Evolutionary conservation across 2,329 filamentous ascomycete species (phyloP), one percentile per base, ranked within the genome.

Genomic region (Monosporascus sp.): DNA sequence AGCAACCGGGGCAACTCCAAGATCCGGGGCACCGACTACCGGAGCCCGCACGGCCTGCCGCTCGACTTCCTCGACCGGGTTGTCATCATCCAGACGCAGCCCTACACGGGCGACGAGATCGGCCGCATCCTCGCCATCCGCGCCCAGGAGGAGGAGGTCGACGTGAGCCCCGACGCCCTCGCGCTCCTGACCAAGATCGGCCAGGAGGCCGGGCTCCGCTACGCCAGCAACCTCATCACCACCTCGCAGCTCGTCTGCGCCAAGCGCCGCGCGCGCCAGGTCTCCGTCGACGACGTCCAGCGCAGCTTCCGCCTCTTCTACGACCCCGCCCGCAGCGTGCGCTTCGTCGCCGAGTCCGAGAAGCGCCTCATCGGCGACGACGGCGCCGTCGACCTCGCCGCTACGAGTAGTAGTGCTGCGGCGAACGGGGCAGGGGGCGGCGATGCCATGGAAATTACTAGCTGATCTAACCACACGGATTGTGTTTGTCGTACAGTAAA

Each of bases 201-300:
- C 31, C 83, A 92, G 66, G 94, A 99, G 71, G 87, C 91, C 1
- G 93, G 93, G 24, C 79, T 99, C 49, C 83, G 94, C 62, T 99
- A 99, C 69, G 93, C 92, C n/a, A 95, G 91, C 76, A 97, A 99
- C 70, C 85, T 99, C 52, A 97, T 99, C 73, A 96, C 90, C 22
- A 97, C 94, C 2, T 94, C 91, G 5, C 88, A 96, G 71, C 82
- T 99, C 45, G 81, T 97, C 49, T 85, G 85, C 57, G 85, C 89
- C 65, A 97, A 97, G 81, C 84, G 92, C 60, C 88, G 86, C 66
- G 87, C 88, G 17, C 90, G 90, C 71, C 87, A 93, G 66, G 90
- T 99, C 48, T 84, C 82, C 53, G 82, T 96, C 54, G 85, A 90
- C 52, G 94, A 99, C 67, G 92, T 99, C 14, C 88, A 96, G 76